These are phyloP conservation scores for Rhizopogon vesiculosus DNA, from an alignment of 768 basidiomycete genomes.

Conservation along the genomic window DNA sequence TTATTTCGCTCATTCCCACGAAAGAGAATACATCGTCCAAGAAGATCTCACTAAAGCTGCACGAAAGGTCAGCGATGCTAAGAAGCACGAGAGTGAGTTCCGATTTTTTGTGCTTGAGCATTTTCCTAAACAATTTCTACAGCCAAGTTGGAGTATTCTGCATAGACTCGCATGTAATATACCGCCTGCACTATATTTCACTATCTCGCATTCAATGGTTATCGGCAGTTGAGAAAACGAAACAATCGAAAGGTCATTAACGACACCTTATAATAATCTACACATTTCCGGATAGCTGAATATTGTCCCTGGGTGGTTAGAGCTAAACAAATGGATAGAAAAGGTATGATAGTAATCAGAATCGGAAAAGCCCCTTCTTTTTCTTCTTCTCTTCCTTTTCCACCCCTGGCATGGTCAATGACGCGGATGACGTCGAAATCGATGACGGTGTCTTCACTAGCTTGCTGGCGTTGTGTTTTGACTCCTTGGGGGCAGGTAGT, in stretches of 20 bases:
- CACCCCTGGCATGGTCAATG: constrained; percentile 27
- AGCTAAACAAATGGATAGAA: neutral
- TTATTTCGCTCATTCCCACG: constrained; percentile 1
- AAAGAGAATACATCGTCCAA: constrained; percentile 84
- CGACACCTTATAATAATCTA: constrained; percentile 4
- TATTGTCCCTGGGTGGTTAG: neutral
- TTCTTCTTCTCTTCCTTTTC: constrained; percentile 72
- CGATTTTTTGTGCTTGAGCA: neutral
- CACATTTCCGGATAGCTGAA: neutral
- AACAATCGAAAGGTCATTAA: constrained; percentile 5
- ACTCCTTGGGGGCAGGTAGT: constrained; percentile 7
- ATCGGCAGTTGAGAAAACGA: neutral
- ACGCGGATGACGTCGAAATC: constrained; percentile 46
- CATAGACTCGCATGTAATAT: constrained; percentile 27
- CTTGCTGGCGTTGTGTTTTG: constrained; percentile 28
- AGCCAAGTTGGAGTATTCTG: constrained; percentile 43
- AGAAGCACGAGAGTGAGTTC: constrained; percentile 94
- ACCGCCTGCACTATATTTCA: constrained; percentile 11
- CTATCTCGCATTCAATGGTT: neutral
- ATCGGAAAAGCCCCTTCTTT: constrained; percentile 68
- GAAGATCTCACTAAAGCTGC: constrained; percentile 97
- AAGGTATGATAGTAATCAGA: constrained; percentile 28
- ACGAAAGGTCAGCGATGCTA: constrained; percentile 91
- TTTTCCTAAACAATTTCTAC: constrained; percentile 3
- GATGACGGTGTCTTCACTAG: constrained; percentile 39